Evolutionary conservation across 1,284 basidiomycete species (phyloP).

Genomic region (Sporisorium exsertum): DNA sequence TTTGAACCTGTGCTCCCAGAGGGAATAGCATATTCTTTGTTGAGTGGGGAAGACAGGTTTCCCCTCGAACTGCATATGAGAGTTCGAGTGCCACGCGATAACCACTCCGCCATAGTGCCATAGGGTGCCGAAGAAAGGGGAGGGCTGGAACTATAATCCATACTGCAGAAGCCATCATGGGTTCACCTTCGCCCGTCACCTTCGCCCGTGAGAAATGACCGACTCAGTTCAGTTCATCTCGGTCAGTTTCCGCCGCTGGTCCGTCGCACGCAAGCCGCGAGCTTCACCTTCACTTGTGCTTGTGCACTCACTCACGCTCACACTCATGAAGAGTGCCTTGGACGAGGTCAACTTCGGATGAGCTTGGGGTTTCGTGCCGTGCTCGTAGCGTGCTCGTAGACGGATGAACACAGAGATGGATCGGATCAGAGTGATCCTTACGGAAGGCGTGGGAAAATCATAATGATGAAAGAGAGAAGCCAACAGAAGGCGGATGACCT

Average conservation of each 20-base stretch:
- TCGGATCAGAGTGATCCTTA: not conserved
- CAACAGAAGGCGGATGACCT: not conserved
- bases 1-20: slow-evolving; percentile 38
- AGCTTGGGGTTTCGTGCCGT: too few relatives aligned
- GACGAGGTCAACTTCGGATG: too few relatives aligned
- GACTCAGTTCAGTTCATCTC: not conserved
- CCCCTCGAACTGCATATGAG: slow-evolving; percentile 5
- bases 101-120: slow-evolving; percentile 43
- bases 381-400: too few relatives aligned
- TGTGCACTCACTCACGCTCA: too few relatives aligned
- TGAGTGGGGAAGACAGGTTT: slow-evolving; percentile 13
- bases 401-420: too few relatives aligned
- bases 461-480: not conserved
- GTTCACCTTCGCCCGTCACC: not conserved
- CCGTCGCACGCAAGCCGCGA: too few relatives aligned
- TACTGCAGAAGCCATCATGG: not conserved
- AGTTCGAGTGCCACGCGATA: slow-evolving; percentile 38
- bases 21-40: slow-evolving; percentile 32
- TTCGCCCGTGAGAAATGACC: not conserved
- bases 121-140: not conserved
- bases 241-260: not conserved
- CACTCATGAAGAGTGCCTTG: not conserved
- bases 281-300: too few relatives aligned
- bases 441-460: not conserved
- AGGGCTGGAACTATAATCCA: not conserved